phyloP scores from a whole-genome alignment of 2,329 filamentous ascomycete species.

The Ophiostoma sp. region DNA sequence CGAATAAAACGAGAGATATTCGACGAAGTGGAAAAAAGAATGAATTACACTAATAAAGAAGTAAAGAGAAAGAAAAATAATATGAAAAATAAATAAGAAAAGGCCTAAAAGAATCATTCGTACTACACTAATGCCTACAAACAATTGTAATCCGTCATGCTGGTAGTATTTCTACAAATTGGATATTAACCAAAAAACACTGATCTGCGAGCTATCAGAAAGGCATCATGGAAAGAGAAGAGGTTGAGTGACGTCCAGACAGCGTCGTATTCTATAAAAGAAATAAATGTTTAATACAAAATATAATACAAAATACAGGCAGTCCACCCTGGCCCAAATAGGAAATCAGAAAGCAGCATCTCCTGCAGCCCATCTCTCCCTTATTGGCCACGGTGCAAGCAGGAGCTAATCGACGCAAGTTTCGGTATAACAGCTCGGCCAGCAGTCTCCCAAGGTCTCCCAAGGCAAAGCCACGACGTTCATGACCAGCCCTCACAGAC shows the following conservation, averaged over 20 bases:
- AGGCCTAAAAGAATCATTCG: background rate
- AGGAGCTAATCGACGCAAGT: constrained; percentile 25
- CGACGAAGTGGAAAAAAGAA: background rate
- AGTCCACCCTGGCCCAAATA: constrained; percentile 18
- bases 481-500: background rate
- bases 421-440: constrained; percentile 24
- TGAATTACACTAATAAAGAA: too few relatives aligned
- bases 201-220: background rate
- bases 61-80: background rate
- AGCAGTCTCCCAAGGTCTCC: constrained; percentile 17
- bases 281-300: background rate
- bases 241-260: constrained; percentile 2
- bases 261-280: background rate
- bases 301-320: background rate
- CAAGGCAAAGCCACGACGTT: background rate
- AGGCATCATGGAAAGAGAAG: background rate
- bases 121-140: background rate
- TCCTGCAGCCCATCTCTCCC: background rate
- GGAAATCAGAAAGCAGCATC: constrained; percentile 13
- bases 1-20: background rate
- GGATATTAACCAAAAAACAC: background rate
- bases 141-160: background rate
- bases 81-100: background rate
- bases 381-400: constrained; percentile 19
- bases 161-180: background rate